Evolutionary conservation across 169 alveolate genomes (phyloP), one percentile per base, ranked within the genome.

Genomic region (Ichthyophthirius multifiliis): DNA sequence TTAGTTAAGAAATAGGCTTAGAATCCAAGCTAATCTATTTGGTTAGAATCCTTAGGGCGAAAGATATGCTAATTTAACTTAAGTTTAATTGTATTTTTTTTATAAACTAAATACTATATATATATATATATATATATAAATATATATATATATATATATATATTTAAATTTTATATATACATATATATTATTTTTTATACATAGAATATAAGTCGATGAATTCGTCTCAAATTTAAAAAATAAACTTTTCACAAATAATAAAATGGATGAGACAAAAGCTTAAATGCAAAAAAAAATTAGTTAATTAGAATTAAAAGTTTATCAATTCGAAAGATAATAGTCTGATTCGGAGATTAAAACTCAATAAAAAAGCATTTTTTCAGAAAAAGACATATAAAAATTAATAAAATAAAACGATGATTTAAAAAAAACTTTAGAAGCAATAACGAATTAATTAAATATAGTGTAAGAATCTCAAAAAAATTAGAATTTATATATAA

Each of bases 1-100:
- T 4, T 73, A 84, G 47, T 84, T 95, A 32, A 91, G 94, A 62
- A 86, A 92, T 76, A 83, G 84, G 75, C 64, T 93, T n/a, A 83
- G 95, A 67, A 83, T 23, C 0, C 71, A 27, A 7, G 23, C 71
- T 20, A 55, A 55, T 9, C 71, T 55, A n/a, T 55, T 27, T 55
- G 71, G 31, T 55, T 27, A 55, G 31, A 34, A 39, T 27, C 71
- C 71, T 55, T 27, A 55, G 34, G 71, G 71, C 31, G 71, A 55
- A 6, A 34, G 71, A 27, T 55, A 55, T 55, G 31, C 23, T 27
- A 55, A 55, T 23, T 39, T 55, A 4, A 55, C 41, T 6, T 27
- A 27, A 10, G 71, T 27, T 27, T 55, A 55, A 55, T 55, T 55
- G 71, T 55, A 55, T 27, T 27, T 55, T 27, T 55, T 27, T 10